phyloP scores from a whole-genome alignment of 129 eudicot genomes.

The Lonicera japonica region DNA sequence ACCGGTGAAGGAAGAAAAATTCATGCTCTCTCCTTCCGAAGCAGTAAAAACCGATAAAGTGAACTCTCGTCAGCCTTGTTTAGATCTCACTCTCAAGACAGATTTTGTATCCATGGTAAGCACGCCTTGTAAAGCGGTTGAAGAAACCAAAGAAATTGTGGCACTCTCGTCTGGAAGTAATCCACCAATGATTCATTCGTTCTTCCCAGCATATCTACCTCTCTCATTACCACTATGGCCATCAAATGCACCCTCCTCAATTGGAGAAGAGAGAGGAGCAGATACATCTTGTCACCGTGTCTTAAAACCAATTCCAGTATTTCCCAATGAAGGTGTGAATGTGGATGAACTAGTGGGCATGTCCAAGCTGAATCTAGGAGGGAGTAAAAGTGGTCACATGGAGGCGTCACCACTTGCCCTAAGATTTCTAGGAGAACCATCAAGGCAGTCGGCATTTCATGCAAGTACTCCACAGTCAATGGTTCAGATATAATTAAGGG shows the following conservation, averaged over 20 bases:
- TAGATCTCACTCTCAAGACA: conserved; percentile 63
- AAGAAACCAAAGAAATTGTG: conserved; percentile 26
- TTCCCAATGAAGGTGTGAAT: conserved; percentile 56
- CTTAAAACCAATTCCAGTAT: conserved; percentile 44
- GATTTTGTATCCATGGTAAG: conserved; percentile 50
- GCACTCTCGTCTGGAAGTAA: conserved; percentile 20
- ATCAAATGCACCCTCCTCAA: conserved; percentile 22
- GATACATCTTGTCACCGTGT: conserved; percentile 41
- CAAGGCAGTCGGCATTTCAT: conserved; percentile 69
- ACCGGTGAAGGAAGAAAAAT: conserved; percentile 42
- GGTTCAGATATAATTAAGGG: conserved; percentile 31
- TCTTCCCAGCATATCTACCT: conserved; percentile 50
- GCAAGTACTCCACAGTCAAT: conserved; percentile 33
- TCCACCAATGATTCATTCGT: conserved; percentile 40
- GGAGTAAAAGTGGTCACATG: conserved; percentile 20
- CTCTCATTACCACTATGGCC: conserved; percentile 54
- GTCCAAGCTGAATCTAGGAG: conserved; percentile 59
- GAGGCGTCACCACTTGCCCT: conserved; percentile 46
- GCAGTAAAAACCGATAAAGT: conserved; percentile 24
- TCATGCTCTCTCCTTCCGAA: conserved; percentile 34
- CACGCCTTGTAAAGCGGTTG: conserved; percentile 20
- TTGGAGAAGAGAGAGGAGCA: conserved; percentile 32
- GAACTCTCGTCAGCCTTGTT: conserved; percentile 31
- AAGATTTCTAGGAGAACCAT: conserved; percentile 43
- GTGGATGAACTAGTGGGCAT: conserved; percentile 61